A percentile compares a stretch with the other conserved stretches of the same genome.
Evolutionary conservation across 768 basidiomycete species (phyloP).

Genomic region (Boletellus emodensis): DNA sequence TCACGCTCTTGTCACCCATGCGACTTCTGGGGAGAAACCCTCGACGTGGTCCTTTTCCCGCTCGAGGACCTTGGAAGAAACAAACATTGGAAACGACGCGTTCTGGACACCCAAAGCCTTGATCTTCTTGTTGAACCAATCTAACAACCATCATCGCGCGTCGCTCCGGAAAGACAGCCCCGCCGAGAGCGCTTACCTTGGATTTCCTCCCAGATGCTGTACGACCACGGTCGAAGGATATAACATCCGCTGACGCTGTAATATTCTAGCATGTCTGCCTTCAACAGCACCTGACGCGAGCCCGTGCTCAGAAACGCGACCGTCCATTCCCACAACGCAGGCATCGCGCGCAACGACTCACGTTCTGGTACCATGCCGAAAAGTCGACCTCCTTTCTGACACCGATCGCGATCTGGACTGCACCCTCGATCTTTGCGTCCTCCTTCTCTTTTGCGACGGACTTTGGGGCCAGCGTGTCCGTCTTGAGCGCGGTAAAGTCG

Average conservation of each 20-base stretch:
- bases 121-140: constrained; percentile 92
- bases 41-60: constrained; percentile 98
- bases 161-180: background rate
- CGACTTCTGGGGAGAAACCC: constrained; percentile 98
- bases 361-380: constrained; percentile 89
- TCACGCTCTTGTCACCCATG: constrained; percentile 98
- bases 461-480: constrained; percentile 36
- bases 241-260: constrained; percentile 99
- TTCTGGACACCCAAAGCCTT: constrained; percentile 95
- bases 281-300: constrained; percentile 77
- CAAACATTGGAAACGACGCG: constrained; percentile 99
- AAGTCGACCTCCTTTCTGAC: constrained; percentile 97
- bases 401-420: constrained; percentile 89
- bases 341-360: constrained; percentile 33
- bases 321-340: background rate
- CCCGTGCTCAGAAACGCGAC: constrained; percentile 2
- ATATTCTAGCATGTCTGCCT: constrained; percentile 98
- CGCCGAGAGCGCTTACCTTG: constrained; percentile 53
- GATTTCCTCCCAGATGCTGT: constrained; percentile 94
- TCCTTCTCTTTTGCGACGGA: constrained; percentile 57
- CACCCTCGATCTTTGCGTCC: constrained; percentile 79
- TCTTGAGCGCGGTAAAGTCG: constrained; percentile 64
- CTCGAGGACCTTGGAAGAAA: constrained; percentile 87
- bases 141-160: constrained; percentile 35
- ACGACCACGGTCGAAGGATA: constrained; percentile 97